Base-by-base conservation (phyloP, 352 stramenopile species). In the Globisporangium splendens region DNA sequence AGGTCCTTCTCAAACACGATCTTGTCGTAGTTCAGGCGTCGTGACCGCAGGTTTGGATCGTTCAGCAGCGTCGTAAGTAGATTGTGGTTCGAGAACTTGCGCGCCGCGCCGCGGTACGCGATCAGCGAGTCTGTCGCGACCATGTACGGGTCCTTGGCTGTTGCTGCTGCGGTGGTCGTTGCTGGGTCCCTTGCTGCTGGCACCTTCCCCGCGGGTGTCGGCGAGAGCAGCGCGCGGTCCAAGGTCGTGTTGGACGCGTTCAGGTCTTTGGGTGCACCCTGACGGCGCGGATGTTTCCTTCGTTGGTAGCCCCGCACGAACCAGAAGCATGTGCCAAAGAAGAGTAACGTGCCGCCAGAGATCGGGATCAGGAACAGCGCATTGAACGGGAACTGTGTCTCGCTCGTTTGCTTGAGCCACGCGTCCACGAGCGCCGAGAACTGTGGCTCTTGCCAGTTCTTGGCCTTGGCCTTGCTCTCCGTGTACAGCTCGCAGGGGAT, bases 1-100 rank as follows among this genome's bases (percentile, higher is more conserved):
- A 89, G 50, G 38, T 76, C 50, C 22, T 57, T 53, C 28, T 77
- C 56, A 18, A 85, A 72, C 13, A 63, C 50, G 39, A 88, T 66
- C 11, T 77, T 66, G 21, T 78, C 73, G 59, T 73, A 70, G 2
- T 61, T 43, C n/a, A 88, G 66, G 0, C 70, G 66, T 17, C 76
- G 73, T 0, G 56, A 56, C 2, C 58, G 41, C 22, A 88, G 41
- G 24, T 72, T 62, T 15, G 62, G 56, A 46, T 88, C 75, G 0
- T 59, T 75, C 2, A 73, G 55, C 8, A 88, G 47, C 21, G 56
- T 47, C 20, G 28, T 54, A 46, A 61, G 55, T 35, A 61, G 24
- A 21, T 54, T 38, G 38, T 61, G 47, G 12, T 46, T 61, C 55
- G 55, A 61, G 20, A 49, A 61, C 33, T 61, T 46, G 0, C 55